Conservation (phyloP, 345 rosid species). For the Bruguiera sexangula region DNA sequence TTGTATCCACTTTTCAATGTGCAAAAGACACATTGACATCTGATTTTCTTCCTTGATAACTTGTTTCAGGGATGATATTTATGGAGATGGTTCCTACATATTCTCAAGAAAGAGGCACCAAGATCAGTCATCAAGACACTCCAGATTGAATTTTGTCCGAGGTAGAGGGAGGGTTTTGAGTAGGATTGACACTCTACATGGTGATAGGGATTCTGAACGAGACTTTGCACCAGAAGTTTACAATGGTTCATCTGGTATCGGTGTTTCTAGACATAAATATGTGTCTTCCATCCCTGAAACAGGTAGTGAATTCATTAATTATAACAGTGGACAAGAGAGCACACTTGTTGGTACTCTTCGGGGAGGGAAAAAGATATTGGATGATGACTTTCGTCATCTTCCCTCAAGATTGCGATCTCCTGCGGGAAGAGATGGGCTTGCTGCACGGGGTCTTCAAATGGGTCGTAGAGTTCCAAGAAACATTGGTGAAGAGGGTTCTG, state of each 20-base stretch:
- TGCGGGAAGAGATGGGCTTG: constrained; percentile 46
- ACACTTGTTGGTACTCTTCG: constrained; percentile 46
- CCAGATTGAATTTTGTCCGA: constrained; percentile 47
- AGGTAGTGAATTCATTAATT: constrained; percentile 45
- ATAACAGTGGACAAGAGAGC: constrained; percentile 47
- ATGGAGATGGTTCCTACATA: constrained; percentile 35
- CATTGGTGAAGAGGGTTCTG: constrained; percentile 53
- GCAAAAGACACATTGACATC: neutral
- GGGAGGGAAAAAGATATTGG: constrained; percentile 55
- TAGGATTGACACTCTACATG: constrained; percentile 36
- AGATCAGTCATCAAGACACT: constrained; percentile 46
- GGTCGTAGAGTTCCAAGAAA: constrained; percentile 53
- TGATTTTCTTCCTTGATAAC: constrained; percentile 11
- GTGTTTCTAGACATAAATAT: constrained; percentile 38
- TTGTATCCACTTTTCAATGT: constrained; percentile 6
- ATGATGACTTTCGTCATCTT: constrained; percentile 45
- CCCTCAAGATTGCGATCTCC: constrained; percentile 52
- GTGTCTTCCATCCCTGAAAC: constrained; percentile 34
- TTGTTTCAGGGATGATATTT: constrained; percentile 1
- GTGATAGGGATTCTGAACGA: constrained; percentile 51
- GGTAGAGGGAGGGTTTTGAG: constrained; percentile 64
- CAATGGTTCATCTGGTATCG: constrained; percentile 29
- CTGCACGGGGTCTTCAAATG: constrained; percentile 39
- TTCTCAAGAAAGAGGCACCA: constrained; percentile 54
- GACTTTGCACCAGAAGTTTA: constrained; percentile 41